These are phyloP conservation scores for Fomitopsis serialis DNA, from an alignment of 768 basidiomycete genomes.

Conservation along the genomic window DNA sequence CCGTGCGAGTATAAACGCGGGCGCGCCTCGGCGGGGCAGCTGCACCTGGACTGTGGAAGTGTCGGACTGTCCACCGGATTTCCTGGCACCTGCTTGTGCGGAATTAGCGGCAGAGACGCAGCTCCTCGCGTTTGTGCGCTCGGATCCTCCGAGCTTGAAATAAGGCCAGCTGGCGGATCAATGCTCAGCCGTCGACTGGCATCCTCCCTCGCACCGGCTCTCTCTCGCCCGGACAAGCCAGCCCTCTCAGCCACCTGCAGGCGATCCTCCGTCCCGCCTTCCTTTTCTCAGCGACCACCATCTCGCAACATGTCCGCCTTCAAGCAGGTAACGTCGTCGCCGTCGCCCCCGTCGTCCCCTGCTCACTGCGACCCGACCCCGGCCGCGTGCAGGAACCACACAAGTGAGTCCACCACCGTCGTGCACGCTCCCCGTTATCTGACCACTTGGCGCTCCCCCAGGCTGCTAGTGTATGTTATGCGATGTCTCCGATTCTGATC, in stretches of 20 bases:
- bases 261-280: constrained; percentile 11
- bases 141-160: background rate
- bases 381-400: constrained; percentile 34
- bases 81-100: background rate
- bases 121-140: background rate
- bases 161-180: constrained; percentile 16
- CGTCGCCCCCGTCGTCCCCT: background rate
- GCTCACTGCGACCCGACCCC: constrained; percentile 7
- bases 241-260: constrained; percentile 4
- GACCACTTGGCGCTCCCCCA: constrained; percentile 3
- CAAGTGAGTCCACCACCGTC: constrained; percentile 34
- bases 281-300: constrained; percentile 4
- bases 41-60: background rate
- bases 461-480: constrained; percentile 20
- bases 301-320: constrained; percentile 26
- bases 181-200: constrained; percentile 10
- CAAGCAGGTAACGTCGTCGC: constrained; percentile 24
- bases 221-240: background rate
- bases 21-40: background rate
- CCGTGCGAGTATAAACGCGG: constrained; percentile 1
- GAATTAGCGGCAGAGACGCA: background rate
- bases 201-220: constrained; percentile 5
- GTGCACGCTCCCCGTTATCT: background rate
- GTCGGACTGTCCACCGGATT: background rate
- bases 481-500: constrained; percentile 7